A percentile compares a stretch with the other conserved stretches of the same genome.
Conservation (phyloP, 2,329 filamentous ascomycete genomes). For the Hypoxylon sp. region DNA sequence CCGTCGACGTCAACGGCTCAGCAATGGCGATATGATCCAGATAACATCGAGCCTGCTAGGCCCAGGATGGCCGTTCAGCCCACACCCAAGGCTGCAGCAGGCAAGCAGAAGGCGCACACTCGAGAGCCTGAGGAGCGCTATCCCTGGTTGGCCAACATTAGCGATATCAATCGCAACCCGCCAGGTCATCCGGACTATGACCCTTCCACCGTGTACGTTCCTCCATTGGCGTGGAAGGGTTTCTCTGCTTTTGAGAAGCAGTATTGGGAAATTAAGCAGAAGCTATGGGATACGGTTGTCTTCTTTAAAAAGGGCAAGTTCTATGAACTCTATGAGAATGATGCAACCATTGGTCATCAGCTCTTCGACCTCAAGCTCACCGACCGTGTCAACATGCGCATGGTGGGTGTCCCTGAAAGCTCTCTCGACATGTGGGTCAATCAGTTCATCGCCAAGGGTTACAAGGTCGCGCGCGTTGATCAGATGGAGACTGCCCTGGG, state of each 20-base stretch:
- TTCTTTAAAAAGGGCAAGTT: constrained; percentile 99
- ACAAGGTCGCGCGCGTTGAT: constrained; percentile 96
- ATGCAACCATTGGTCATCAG: constrained; percentile 95
- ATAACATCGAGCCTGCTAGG: constrained; percentile 58
- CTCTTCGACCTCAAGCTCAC: constrained; percentile 98
- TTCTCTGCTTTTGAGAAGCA: constrained; percentile 98
- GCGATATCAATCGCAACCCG: constrained; percentile 86
- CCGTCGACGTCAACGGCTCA: constrained; percentile 79
- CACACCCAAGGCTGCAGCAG: constrained; percentile 54
- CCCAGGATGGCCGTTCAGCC: constrained; percentile 42
- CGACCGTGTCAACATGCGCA: constrained; percentile 98
- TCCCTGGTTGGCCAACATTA: constrained; percentile 87
- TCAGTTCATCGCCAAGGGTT: constrained; percentile 98
- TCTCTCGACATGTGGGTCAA: constrained; percentile 98
- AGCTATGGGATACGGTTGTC: constrained; percentile 96
- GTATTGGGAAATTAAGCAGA: constrained; percentile 99
- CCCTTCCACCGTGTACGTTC: constrained; percentile 90
- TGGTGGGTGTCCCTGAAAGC: constrained; percentile 97
- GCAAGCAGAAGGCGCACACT: constrained; percentile 79
- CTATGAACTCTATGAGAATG: constrained; percentile 98
- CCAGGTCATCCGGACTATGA: constrained; percentile 90
- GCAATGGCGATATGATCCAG: constrained; percentile 80
- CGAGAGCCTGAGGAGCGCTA: constrained; percentile 90
- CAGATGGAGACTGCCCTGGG: constrained; percentile 96
- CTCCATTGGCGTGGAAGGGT: constrained; percentile 80